Evolutionary conservation across 257 asterid species (phyloP).

Genomic region (Gardenia jasminoides): DNA sequence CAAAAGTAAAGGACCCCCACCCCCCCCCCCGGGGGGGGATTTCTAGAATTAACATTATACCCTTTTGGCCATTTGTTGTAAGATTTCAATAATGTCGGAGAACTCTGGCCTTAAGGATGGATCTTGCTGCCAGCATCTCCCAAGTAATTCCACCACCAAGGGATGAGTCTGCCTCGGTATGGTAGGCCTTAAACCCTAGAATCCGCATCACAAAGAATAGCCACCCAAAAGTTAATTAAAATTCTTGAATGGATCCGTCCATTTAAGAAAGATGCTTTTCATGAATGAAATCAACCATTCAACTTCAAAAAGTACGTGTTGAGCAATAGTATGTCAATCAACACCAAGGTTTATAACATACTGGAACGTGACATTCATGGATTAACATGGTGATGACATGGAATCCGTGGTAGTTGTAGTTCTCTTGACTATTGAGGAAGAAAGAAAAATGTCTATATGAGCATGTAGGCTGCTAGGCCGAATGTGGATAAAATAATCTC

Average conservation of each 20-base stretch:
- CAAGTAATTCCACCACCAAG: constrained; percentile 53
- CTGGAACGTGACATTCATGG: not conserved
- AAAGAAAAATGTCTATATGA: not conserved
- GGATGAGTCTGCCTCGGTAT: constrained; percentile 65
- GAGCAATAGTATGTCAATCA: no score
- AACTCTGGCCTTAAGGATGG: constrained; percentile 76
- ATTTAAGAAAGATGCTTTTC: not conserved
- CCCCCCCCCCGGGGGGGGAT: no score
- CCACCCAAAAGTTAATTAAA: not conserved
- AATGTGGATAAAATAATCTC: not conserved
- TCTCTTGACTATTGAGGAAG: not conserved
- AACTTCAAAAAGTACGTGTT: no score
- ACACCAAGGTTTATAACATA: not conserved
- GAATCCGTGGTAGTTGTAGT: not conserved
- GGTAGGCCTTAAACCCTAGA: constrained; percentile 67
- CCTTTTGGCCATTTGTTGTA: constrained; percentile 53
- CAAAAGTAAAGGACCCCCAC: constrained; percentile 7
- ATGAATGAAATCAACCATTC: not conserved
- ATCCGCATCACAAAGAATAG: constrained; percentile 11
- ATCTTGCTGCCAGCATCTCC: constrained; percentile 81
- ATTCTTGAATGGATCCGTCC: not conserved
- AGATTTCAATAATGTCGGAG: constrained; percentile 53
- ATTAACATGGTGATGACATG: not conserved
- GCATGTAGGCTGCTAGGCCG: not conserved
- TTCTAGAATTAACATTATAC: constrained; percentile 21